Evolutionary conservation across 345 rosid species (phyloP).

Genomic region (Arabis hirsuta): DNA sequence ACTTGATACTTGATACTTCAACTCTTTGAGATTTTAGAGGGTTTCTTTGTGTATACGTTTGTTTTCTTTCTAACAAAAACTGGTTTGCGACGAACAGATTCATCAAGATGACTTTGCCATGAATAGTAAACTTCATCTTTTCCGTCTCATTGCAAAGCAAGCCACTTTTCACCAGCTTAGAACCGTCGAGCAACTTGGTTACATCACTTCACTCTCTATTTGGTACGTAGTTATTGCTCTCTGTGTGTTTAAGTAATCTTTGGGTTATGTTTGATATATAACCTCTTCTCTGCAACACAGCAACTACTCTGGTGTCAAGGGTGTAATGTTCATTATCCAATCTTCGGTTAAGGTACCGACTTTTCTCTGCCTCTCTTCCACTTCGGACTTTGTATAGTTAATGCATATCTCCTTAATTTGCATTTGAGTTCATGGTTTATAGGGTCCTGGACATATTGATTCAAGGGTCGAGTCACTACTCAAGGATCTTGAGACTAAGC

Average conservation of each 20-base stretch:
- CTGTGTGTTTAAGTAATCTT: not conserved
- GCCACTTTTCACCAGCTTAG: conserved; percentile 93
- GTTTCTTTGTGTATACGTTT: not conserved
- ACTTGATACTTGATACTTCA: too few species aligned
- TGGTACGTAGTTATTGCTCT: conserved; percentile 48
- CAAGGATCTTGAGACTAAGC: conserved; percentile 62
- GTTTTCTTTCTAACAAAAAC: conserved; percentile 1
- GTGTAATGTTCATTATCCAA: conserved; percentile 73
- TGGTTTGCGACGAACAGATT: conserved; percentile 49
- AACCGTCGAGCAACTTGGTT: conserved; percentile 88
- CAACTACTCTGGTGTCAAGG: conserved; percentile 69
- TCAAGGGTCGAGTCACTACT: conserved; percentile 77
- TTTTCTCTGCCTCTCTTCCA: not conserved
- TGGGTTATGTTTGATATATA: not conserved
- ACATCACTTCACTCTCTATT: conserved; percentile 61
- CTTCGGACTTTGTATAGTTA: not conserved
- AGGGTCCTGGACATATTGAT: conserved; percentile 84
- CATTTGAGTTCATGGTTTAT: conserved; percentile 4
- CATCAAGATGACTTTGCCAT: conserved; percentile 70
- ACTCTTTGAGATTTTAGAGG: too few species aligned
- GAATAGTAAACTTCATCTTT: conserved; percentile 75
- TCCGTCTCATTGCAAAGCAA: conserved; percentile 70
- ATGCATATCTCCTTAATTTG: not conserved
- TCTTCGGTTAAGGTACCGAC: conserved; percentile 71
- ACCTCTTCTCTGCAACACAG: conserved; percentile 43